These are phyloP conservation scores for Vitis riparia DNA, from an alignment of 164 flowering plant species.

Conservation along the genomic window DNA sequence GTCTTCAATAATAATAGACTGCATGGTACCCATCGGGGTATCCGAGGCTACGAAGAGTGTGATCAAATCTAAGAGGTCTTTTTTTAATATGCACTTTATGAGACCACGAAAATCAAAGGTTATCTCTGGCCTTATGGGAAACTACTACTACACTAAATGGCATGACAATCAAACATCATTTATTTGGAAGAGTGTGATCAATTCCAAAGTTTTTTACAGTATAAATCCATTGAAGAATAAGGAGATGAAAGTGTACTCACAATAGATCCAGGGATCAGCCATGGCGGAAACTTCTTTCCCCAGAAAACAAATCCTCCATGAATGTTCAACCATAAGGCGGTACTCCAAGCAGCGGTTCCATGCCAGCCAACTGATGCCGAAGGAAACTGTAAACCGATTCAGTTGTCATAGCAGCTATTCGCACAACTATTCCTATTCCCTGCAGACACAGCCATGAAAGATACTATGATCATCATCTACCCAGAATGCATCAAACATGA, in stretches of 20 bases:
- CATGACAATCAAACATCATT: too few relatives aligned
- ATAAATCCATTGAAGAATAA: background rate
- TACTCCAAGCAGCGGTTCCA: conserved; percentile 71
- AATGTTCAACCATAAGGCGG: conserved; percentile 49
- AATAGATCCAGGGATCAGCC: background rate
- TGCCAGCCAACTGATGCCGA: conserved; percentile 51
- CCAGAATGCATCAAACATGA: background rate
- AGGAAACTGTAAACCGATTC: conserved; percentile 78
- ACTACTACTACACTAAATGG: too few relatives aligned
- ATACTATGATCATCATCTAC: background rate
- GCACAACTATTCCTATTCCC: conserved; percentile 71
- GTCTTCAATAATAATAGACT: too few relatives aligned
- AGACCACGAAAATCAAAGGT: too few relatives aligned
- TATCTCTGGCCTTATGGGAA: too few relatives aligned
- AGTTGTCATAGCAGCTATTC: conserved; percentile 73
- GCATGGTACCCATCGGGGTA: too few relatives aligned
- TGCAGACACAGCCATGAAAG: conserved; percentile 21
- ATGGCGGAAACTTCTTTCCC: background rate
- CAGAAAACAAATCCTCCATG: background rate
- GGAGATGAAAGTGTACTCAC: background rate
- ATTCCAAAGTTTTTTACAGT: background rate
- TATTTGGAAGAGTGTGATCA: too few relatives aligned
- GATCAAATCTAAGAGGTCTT: too few relatives aligned
- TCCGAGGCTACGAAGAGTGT: too few relatives aligned
- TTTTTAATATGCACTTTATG: too few relatives aligned